phyloP scores from a whole-genome alignment of 352 stramenopile species.

The Globisporangium abappressorium region DNA sequence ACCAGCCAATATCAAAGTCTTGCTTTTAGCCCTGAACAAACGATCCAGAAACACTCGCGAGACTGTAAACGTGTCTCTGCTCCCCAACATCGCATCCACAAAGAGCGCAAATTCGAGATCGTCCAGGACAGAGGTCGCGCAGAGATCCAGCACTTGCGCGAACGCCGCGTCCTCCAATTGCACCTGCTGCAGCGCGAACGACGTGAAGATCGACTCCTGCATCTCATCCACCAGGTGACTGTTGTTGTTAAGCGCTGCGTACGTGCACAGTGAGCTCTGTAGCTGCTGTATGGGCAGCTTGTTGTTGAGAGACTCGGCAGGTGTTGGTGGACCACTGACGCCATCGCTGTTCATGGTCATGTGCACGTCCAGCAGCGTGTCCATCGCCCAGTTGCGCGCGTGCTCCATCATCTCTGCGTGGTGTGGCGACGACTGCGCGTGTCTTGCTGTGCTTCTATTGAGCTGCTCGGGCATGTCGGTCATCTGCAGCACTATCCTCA shows the following conservation, averaged over 20 bases:
- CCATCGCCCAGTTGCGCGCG: slow-evolving; percentile 31
- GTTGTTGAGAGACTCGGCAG: neutral
- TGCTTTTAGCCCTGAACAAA: slow-evolving; percentile 4
- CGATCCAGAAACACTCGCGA: neutral
- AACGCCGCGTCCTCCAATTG: slow-evolving; percentile 17
- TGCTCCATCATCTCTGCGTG: slow-evolving; percentile 8
- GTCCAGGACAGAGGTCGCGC: slow-evolving; percentile 17
- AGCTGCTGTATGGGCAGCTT: slow-evolving; percentile 31
- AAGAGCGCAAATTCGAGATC: slow-evolving; percentile 28
- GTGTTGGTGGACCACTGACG: neutral
- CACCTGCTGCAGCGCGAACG: slow-evolving; percentile 20
- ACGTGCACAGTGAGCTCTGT: slow-evolving; percentile 33
- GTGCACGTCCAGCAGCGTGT: slow-evolving; percentile 32
- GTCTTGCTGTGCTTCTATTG: slow-evolving; percentile 11
- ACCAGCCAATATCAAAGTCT: neutral
- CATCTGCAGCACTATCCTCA: slow-evolving; percentile 40
- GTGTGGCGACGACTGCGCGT: slow-evolving; percentile 9
- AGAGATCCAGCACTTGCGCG: slow-evolving; percentile 30
- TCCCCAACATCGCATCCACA: slow-evolving; percentile 11
- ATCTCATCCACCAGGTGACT: slow-evolving; percentile 27
- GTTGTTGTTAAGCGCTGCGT: slow-evolving; percentile 20
- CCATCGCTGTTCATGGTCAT: neutral
- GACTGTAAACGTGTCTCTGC: neutral
- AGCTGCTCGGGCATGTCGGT: slow-evolving; percentile 23
- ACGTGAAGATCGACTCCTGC: slow-evolving; percentile 22